phyloP scores from a whole-genome alignment of 352 stramenopile species.

The Phytophthora multivora region DNA sequence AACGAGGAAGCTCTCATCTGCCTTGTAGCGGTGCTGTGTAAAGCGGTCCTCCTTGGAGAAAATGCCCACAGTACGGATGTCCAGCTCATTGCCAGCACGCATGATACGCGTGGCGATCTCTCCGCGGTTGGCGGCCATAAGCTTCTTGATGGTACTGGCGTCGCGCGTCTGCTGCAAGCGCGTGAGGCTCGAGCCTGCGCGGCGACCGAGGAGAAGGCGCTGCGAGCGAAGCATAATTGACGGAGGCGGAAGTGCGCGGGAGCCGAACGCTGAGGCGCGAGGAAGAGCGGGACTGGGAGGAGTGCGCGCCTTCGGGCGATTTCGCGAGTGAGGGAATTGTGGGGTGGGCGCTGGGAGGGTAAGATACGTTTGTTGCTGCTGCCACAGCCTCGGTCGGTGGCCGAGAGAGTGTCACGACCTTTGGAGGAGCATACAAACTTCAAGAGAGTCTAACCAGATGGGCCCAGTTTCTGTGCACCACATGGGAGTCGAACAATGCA shows the following conservation, averaged over 20 bases:
- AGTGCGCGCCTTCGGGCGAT: constrained; percentile 15
- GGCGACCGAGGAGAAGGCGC: constrained; percentile 30
- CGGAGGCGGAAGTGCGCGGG: constrained; percentile 1
- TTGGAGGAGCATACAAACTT: constrained; percentile 30
- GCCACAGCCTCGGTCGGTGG: constrained; percentile 12
- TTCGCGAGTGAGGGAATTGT: constrained; percentile 35
- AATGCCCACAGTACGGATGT: constrained; percentile 90
- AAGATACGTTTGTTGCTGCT: constrained; percentile 23
- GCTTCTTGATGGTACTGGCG: constrained; percentile 92
- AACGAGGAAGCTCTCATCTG: constrained; percentile 96
- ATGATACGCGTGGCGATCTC: constrained; percentile 98
- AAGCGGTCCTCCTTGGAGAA: constrained; percentile 95
- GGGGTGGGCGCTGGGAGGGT: neutral
- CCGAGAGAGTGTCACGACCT: constrained; percentile 20
- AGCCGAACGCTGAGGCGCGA: constrained; percentile 17
- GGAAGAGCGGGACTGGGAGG: neutral
- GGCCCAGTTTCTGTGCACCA: constrained; percentile 15
- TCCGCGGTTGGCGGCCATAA: constrained; percentile 98
- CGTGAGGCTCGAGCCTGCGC: constrained; percentile 21
- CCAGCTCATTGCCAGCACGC: constrained; percentile 93
- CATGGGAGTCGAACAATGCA: constrained; percentile 7
- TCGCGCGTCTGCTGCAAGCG: constrained; percentile 46
- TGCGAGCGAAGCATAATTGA: constrained; percentile 53
- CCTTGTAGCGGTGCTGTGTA: constrained; percentile 97
- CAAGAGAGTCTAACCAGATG: constrained; percentile 28